A percentile compares a stretch with the other conserved stretches of the same genome.
These are phyloP conservation scores for Jatropha multifida DNA, from an alignment of 441 rosid species.

Conservation along the genomic window DNA sequence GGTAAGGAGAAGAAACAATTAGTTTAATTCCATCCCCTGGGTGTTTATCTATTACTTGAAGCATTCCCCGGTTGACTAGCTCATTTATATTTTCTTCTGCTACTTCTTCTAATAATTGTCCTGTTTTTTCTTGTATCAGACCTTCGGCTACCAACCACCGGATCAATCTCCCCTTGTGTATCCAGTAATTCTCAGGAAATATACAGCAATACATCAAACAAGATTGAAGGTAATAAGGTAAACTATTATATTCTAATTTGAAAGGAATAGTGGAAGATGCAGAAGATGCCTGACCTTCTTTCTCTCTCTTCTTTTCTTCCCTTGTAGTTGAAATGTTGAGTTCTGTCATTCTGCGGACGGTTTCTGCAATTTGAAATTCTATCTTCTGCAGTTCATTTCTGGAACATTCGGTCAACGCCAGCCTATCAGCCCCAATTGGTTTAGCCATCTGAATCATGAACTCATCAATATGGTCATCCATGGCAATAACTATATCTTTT, in stretches of 20 bases:
- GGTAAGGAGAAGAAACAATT: slow-evolving; percentile 24
- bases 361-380: slow-evolving; percentile 24
- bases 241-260: slow-evolving; percentile 19
- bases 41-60: slow-evolving; percentile 23
- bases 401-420: slow-evolving; percentile 26
- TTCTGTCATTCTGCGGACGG: slow-evolving; percentile 13
- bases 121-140: slow-evolving; percentile 33
- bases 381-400: slow-evolving; percentile 20
- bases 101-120: slow-evolving; percentile 29
- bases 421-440: slow-evolving; percentile 18
- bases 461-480: slow-evolving; percentile 35
- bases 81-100: slow-evolving; percentile 34
- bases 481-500: slow-evolving; percentile 10
- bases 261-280: slow-evolving; percentile 22
- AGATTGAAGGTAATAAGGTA: slow-evolving; percentile 38
- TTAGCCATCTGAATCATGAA: slow-evolving; percentile 31
- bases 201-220: slow-evolving; percentile 35
- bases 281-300: slow-evolving; percentile 27
- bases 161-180: slow-evolving; percentile 34
- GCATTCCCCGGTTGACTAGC: slow-evolving; percentile 37
- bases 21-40: slow-evolving; percentile 25
- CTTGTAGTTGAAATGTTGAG: slow-evolving; percentile 11
- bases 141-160: slow-evolving; percentile 41
- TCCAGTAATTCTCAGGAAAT: slow-evolving; percentile 39
- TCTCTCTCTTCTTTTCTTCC: slow-evolving; percentile 1